Evolutionary conservation across 331 rosid genomes (phyloP).

Genomic region (Prunus yedoensis): DNA sequence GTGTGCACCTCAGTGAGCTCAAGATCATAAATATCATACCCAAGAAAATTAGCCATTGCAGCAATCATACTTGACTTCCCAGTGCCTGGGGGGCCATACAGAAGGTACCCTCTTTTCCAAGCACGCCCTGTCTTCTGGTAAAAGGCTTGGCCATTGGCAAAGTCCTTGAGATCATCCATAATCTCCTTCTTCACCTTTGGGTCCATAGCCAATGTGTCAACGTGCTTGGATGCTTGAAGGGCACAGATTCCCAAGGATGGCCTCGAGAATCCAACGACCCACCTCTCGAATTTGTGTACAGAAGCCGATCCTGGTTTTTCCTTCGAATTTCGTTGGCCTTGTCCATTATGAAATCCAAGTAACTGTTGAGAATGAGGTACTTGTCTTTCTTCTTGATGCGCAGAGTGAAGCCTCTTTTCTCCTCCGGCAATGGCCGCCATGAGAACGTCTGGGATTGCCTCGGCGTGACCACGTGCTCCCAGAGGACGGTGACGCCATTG

Average conservation of each 20-base stretch:
- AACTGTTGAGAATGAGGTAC: slow-evolving; percentile 45
- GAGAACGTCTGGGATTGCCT: slow-evolving; percentile 78
- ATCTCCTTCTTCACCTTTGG: slow-evolving; percentile 59
- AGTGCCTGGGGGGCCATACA: slow-evolving; percentile 92
- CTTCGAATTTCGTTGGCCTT: slow-evolving; percentile 75
- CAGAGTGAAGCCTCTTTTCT: slow-evolving; percentile 85
- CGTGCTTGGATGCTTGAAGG: slow-evolving; percentile 93
- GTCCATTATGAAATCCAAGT: slow-evolving; percentile 81
- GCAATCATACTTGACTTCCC: slow-evolving; percentile 98
- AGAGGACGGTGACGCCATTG: slow-evolving; percentile 65
- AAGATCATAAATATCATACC: slow-evolving; percentile 86
- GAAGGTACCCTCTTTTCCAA: slow-evolving; percentile 91
- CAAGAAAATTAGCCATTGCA: slow-evolving; percentile 87
- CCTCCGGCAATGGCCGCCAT: slow-evolving; percentile 92
- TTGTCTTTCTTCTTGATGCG: slow-evolving; percentile 72
- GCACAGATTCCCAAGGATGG: slow-evolving; percentile 96
- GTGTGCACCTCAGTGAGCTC: slow-evolving; percentile 92
- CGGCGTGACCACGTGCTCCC: slow-evolving; percentile 89
- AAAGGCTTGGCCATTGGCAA: slow-evolving; percentile 68
- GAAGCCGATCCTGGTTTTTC: slow-evolving; percentile 71
- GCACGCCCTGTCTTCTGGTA: slow-evolving; percentile 89
- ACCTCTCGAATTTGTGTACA: slow-evolving; percentile 86
- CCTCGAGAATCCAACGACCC: slow-evolving; percentile 88
- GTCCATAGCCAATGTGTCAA: slow-evolving; percentile 91
- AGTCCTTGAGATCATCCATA: slow-evolving; percentile 75